A percentile compares a stretch with the other conserved stretches of the same genome.
phyloP scores from a whole-genome alignment of 1,284 basidiomycete genomes.

The Marasmius oreades region DNA sequence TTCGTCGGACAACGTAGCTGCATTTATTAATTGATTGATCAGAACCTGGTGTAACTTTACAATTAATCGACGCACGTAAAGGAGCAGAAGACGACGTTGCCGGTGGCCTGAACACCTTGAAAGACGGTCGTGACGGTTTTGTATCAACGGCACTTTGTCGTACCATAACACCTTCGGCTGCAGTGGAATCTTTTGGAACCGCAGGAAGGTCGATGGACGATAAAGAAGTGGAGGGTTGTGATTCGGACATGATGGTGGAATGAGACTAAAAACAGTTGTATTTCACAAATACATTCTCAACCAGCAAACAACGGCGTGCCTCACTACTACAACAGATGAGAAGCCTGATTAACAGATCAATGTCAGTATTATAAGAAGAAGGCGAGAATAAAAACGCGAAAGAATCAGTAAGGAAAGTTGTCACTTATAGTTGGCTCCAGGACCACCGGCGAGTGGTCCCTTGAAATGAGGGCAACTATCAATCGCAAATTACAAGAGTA shows the following conservation, averaged over 20 bases:
- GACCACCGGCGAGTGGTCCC: conserved; percentile 69
- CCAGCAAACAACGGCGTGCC: neutral
- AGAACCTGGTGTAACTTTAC: neutral
- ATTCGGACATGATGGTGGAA: conserved; percentile 16
- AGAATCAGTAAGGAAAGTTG: conserved; percentile 43
- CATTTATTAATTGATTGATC: neutral
- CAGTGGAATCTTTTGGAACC: neutral
- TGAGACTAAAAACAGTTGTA: neutral
- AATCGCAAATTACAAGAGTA: conserved; percentile 82
- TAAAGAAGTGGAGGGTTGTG: neutral
- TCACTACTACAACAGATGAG: neutral
- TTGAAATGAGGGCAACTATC: conserved; percentile 60
- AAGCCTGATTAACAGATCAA: neutral
- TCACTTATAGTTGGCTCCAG: conserved; percentile 70
- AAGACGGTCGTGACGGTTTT: conserved; percentile 21
- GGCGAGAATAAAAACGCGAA: conserved; percentile 11
- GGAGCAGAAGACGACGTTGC: conserved; percentile 12
- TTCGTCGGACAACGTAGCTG: conserved; percentile 51
- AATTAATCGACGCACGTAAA: conserved; percentile 11
- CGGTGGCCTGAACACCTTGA: conserved; percentile 48
- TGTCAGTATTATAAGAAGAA: conserved; percentile 4
- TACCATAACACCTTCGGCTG: neutral
- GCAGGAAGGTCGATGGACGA: neutral
- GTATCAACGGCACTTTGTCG: neutral
- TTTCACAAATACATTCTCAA: neutral